These are phyloP conservation scores for Didymosphaeria variabile DNA, from an alignment of 2,329 filamentous ascomycete genomes.

Conservation along the genomic window DNA sequence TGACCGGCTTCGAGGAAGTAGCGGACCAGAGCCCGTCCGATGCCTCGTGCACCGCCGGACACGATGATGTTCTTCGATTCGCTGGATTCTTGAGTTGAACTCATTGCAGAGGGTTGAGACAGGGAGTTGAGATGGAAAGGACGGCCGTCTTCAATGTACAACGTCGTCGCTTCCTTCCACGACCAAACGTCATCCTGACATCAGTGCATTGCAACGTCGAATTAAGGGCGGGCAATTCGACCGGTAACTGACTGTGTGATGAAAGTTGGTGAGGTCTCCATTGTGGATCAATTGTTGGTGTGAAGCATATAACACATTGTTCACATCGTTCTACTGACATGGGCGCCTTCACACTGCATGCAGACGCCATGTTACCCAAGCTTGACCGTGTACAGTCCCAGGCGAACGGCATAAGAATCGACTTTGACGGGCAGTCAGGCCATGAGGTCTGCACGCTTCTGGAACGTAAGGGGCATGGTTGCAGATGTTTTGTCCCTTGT, in stretches of 20 bases:
- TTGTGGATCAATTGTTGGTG: not conserved
- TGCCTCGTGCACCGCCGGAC: conserved; percentile 57
- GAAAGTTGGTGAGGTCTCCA: not conserved
- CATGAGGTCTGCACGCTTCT: not conserved
- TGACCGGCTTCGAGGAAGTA: conserved; percentile 57
- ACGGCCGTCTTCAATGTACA: conserved; percentile 12
- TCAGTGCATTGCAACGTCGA: conserved; percentile 11
- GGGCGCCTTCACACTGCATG: too few relatives aligned
- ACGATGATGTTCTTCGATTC: conserved; percentile 49
- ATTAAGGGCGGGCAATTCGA: not conserved
- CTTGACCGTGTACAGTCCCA: not conserved
- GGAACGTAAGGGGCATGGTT: not conserved
- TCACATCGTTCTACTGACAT: not conserved
- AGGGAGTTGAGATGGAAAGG: conserved; percentile 1
- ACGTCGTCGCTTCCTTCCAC: not conserved
- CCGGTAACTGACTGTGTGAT: not conserved
- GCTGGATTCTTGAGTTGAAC: conserved; percentile 19
- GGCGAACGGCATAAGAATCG: not conserved
- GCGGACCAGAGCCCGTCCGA: conserved; percentile 58
- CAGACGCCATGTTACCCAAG: too few relatives aligned
- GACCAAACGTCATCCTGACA: conserved; percentile 19
- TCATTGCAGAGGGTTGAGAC: conserved; percentile 15
- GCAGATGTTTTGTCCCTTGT: not conserved
- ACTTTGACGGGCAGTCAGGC: not conserved
- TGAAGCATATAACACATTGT: not conserved